Percentiles rank a stretch among this genome's conserved stretches.
Conservation (phyloP, 2,329 filamentous ascomycete genomes). For the Cercospora zeae-maydis region DNA sequence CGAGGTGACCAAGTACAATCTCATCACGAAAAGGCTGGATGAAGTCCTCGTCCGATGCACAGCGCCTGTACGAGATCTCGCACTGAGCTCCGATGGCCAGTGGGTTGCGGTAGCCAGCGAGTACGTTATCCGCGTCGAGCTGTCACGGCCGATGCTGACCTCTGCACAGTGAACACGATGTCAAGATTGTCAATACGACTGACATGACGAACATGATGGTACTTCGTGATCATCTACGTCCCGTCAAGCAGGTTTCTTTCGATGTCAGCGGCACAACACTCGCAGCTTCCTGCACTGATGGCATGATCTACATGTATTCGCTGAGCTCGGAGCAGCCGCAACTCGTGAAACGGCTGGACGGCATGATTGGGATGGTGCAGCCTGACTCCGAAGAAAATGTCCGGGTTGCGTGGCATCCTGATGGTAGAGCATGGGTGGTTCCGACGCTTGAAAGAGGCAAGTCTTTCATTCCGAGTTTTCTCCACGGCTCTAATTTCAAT, state of each 20-base stretch:
- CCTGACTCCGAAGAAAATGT: slow-evolving; percentile 72
- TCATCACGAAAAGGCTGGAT: slow-evolving; percentile 70
- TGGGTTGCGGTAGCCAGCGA: slow-evolving; percentile 98
- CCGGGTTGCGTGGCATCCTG: slow-evolving; percentile 83
- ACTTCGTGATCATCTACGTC: slow-evolving; percentile 71
- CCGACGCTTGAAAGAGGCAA: slow-evolving; percentile 66
- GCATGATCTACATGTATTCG: slow-evolving; percentile 85
- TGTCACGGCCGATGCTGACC: slow-evolving; percentile 21
- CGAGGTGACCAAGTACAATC: slow-evolving; percentile 89
- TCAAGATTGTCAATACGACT: slow-evolving; percentile 80
- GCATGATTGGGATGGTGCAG: slow-evolving; percentile 75
- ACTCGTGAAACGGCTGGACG: slow-evolving; percentile 78
- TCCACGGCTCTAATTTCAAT: neutral
- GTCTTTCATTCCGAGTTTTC: neutral
- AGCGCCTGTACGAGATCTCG: slow-evolving; percentile 81
- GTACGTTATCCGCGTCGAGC: slow-evolving; percentile 44
- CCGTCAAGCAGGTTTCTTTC: slow-evolving; percentile 89
- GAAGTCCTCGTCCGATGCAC: slow-evolving; percentile 77
- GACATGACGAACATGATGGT: slow-evolving; percentile 74
- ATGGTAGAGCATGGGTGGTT: slow-evolving; percentile 84
- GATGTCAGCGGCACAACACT: slow-evolving; percentile 74
- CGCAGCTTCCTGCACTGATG: slow-evolving; percentile 82
- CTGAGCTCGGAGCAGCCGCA: slow-evolving; percentile 73
- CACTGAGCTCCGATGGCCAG: slow-evolving; percentile 72
- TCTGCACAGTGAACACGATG: slow-evolving; percentile 65